Conservation (phyloP, 176 grass and related monocot genomes). For the Aegilops speltoides region DNA sequence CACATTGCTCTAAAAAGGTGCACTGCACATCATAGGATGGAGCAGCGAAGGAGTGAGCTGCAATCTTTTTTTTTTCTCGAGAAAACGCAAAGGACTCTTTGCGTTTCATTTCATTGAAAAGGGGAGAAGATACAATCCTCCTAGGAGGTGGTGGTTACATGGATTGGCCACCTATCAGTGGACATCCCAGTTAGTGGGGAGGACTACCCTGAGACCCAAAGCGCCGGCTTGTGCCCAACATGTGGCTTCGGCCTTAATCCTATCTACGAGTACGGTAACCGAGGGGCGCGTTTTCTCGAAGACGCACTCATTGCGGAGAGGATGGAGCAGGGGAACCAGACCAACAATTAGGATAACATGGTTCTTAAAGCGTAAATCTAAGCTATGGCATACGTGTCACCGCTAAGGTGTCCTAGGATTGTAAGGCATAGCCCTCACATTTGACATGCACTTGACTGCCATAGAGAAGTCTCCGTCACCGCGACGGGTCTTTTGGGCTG, state of each 20-base stretch:
- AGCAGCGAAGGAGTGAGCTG: neutral
- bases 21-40: neutral
- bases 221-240: too few relatives aligned
- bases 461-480: neutral
- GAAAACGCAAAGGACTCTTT: too few relatives aligned
- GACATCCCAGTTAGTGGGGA: too few relatives aligned
- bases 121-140: too few relatives aligned
- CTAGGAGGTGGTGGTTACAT: too few relatives aligned
- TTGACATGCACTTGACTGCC: neutral
- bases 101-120: too few relatives aligned
- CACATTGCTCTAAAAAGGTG: neutral
- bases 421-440: neutral
- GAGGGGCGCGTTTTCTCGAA: too few relatives aligned
- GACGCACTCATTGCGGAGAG: neutral
- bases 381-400: neutral
- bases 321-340: neutral
- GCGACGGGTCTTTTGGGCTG: neutral
- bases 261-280: too few relatives aligned
- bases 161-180: too few relatives aligned
- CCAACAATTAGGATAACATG: neutral
- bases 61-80: too few relatives aligned
- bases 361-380: neutral
- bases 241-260: too few relatives aligned
- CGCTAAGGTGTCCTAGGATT: neutral
- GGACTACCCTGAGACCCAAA: too few relatives aligned